A percentile compares a stretch with the other conserved stretches of the same genome.
Conservation (phyloP, 441 rosid species). For the Bruguiera hainesii region DNA sequence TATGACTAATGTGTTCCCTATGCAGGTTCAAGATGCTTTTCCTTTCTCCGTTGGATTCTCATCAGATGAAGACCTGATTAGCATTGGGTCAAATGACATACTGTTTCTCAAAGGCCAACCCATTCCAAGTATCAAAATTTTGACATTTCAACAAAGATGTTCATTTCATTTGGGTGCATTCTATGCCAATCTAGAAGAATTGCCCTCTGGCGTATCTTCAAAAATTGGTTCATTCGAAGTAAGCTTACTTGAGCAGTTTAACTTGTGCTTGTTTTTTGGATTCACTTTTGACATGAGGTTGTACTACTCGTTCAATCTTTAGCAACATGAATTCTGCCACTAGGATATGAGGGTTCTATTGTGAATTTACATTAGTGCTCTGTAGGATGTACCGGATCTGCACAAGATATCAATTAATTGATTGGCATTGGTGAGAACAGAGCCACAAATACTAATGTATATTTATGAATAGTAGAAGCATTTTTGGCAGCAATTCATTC, state of each 20-base stretch:
- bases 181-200: conserved; percentile 45
- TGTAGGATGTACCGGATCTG: no score
- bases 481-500: no score
- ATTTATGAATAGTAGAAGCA: no score
- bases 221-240: conserved; percentile 44
- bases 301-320: no score
- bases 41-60: conserved; percentile 53
- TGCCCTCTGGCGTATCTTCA: conserved; percentile 39
- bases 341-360: neutral
- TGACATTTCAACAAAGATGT: conserved; percentile 38
- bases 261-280: neutral
- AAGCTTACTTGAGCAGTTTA: conserved; percentile 18
- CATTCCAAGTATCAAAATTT: conserved; percentile 44
- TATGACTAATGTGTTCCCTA: conserved; percentile 8
- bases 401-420: no score
- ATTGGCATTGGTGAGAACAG: no score
- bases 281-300: neutral
- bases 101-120: conserved; percentile 50
- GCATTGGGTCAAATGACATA: conserved; percentile 26
- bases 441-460: no score
- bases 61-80: conserved; percentile 32
- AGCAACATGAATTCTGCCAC: no score
- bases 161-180: conserved; percentile 43
- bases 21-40: conserved; percentile 56
- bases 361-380: neutral